Percentiles rank a stretch among this genome's conserved stretches.
Evolutionary conservation across 148 eudicot genomes (phyloP).

Genomic region (Vaccinium myrtillus): DNA sequence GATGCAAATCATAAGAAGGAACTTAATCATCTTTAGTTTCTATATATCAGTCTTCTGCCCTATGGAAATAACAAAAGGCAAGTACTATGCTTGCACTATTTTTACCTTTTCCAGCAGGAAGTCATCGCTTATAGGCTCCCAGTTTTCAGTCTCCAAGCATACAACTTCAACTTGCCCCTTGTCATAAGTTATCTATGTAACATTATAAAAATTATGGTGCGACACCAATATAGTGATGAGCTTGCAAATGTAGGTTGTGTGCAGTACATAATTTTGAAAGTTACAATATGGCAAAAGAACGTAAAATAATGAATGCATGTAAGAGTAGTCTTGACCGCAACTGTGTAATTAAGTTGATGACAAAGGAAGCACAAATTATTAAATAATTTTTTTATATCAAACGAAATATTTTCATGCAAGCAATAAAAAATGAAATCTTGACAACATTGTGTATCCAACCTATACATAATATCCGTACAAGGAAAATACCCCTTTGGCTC

Average conservation of each 20-base stretch:
- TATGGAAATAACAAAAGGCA: neutral
- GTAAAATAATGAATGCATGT: neutral
- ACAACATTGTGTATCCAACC: neutral
- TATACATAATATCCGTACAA: neutral
- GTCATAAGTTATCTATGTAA: conserved; percentile 16
- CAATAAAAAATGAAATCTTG: neutral
- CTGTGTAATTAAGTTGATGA: neutral
- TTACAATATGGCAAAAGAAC: neutral
- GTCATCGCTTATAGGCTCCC: conserved; percentile 19
- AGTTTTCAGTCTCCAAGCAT: conserved; percentile 18
- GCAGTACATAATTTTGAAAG: neutral
- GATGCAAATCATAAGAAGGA: conserved; percentile 5
- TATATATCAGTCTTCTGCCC: neutral
- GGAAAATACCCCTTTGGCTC: neutral
- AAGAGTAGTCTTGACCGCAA: neutral
- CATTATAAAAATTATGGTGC: neutral
- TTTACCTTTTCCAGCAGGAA: conserved; percentile 14
- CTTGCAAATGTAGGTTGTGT: neutral
- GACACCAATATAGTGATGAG: neutral
- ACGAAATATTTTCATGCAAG: neutral
- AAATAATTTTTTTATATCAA: neutral
- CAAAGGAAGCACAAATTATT: neutral
- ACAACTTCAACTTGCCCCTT: conserved; percentile 23
- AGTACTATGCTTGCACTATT: neutral
- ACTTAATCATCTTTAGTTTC: neutral